phyloP scores from a whole-genome alignment of 129 eudicot species.

The Artemisia argyi region DNA sequence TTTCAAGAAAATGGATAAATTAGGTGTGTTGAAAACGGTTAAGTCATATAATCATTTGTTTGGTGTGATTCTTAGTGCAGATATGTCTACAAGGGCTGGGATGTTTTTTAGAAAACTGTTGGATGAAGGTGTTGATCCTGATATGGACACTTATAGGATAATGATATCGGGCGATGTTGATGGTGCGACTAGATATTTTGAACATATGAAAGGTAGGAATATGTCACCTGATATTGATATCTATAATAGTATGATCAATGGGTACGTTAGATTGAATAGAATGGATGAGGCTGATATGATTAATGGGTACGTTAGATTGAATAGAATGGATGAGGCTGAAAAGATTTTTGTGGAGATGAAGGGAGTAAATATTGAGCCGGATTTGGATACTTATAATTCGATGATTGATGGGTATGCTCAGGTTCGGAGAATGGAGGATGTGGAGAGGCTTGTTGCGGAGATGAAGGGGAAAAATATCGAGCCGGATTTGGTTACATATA shows the following conservation, averaged over 20 bases:
- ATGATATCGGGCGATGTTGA: conserved; percentile 64
- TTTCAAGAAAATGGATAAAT: conserved; percentile 62
- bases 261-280: too few species aligned
- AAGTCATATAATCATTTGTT: conserved; percentile 59
- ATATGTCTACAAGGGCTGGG: conserved; percentile 64
- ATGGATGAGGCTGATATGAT: too few species aligned
- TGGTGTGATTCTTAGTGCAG: conserved; percentile 53
- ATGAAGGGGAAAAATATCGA: conserved; percentile 24
- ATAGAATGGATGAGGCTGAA: conserved; percentile 79
- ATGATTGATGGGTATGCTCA: conserved; percentile 71
- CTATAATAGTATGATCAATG: conserved; percentile 65
- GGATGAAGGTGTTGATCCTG: conserved; percentile 61
- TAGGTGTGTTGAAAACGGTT: conserved; percentile 57
- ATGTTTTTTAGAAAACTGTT: conserved; percentile 67
- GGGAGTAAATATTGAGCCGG: conserved; percentile 56
- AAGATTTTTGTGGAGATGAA: conserved; percentile 69
- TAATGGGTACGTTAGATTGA: conserved; percentile 53
- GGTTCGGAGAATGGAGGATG: conserved; percentile 53
- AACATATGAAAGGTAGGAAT: conserved; percentile 65
- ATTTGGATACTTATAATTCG: conserved; percentile 60
- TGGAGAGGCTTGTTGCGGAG: conserved; percentile 33
- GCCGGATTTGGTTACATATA: conserved; percentile 29
- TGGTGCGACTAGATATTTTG: conserved; percentile 51
- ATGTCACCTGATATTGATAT: conserved; percentile 53
- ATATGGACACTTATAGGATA: conserved; percentile 49